Evolutionary conservation across 179 eudicot genomes (phyloP).

Genomic region (Beta lomatogona): DNA sequence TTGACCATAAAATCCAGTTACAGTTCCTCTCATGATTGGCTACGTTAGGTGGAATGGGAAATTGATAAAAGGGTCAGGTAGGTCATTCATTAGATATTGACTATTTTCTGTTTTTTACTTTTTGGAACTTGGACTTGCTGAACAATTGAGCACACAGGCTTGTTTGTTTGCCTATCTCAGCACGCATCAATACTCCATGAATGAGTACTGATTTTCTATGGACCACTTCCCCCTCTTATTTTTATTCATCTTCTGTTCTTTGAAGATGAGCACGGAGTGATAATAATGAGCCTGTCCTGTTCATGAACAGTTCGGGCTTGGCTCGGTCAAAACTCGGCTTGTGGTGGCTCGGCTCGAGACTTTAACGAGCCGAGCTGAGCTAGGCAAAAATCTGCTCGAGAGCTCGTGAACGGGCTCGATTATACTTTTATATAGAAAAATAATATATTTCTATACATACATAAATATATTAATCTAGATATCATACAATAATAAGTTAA

Average conservation of each 20-base stretch:
- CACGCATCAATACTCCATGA: slow-evolving; percentile 3
- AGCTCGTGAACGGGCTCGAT: no score
- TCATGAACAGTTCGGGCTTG: no score
- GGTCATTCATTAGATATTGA: neutral
- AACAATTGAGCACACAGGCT: slow-evolving; percentile 4
- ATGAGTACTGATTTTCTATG: neutral
- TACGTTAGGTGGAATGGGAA: neutral
- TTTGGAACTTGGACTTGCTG: slow-evolving; percentile 6
- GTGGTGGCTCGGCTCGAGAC: no score
- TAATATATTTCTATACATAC: no score
- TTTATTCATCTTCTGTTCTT: neutral
- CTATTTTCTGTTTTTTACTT: neutral
- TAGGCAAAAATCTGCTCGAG: no score
- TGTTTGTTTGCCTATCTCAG: slow-evolving; percentile 19
- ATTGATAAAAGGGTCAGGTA: neutral
- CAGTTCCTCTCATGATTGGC: neutral
- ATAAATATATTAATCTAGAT: no score
- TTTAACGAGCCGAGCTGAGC: no score
- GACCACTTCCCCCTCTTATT: neutral
- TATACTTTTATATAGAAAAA: no score
- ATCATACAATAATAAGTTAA: no score
- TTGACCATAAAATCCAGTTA: neutral
- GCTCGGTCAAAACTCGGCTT: no score
- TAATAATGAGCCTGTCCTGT: no score
- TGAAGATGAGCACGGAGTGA: no score